Base-by-base conservation (phyloP, 164 flowering plant genomes). In the Saururus chinensis region DNA sequence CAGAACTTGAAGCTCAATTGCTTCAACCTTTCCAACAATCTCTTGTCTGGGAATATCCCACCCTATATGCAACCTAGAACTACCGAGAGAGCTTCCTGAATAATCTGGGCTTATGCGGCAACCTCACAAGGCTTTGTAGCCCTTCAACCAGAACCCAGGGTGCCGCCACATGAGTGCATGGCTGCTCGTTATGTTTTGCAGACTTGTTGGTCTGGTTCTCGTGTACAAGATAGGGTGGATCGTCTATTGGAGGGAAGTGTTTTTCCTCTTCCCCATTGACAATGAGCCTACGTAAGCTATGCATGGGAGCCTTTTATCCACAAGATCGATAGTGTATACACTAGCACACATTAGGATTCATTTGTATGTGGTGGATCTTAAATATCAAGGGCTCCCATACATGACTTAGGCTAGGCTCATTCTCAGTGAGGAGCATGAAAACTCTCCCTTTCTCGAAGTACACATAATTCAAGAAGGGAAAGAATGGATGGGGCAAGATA, bases 11-110 rank as follows among this genome's bases (percentile, higher is more conserved):
- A 76, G 23, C 84, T 93, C 24, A 88, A 80, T 58, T 80, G 86
- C 23, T 79, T 93, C 49, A 79, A 86, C 54, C 73, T 91, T 41
- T 88, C 86, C 56, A 80, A 80, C 76, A 92, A 89, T 64, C 40
- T 14, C 35, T 63, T 92, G 6, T 75, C 87, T 1, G 98, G 96
- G n/a, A 53, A 68, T 4, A 74, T 92, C 66, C 96, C 98, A 0
- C 68, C 89, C n/a, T 81, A 11, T 85, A 61, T 70, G 77, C 81
- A 2, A 77, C 70, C 45, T 49, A 71, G 40, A 67, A 61, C 7
- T 84, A 77, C 53, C 69, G 56, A 12, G 60, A 49, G 13, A 82
- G 87, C 74, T 81, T 86, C 66, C 19, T 82, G 65, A 84, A 83
- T 1, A 86, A 86, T 60, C 83, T 82, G 0, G 89, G 87, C 10